Percentiles rank a stretch among this genome's conserved stretches.
These are phyloP conservation scores for Ceratobasidium sp. DNA, from an alignment of 1,284 basidiomycete genomes.

Conservation along the genomic window DNA sequence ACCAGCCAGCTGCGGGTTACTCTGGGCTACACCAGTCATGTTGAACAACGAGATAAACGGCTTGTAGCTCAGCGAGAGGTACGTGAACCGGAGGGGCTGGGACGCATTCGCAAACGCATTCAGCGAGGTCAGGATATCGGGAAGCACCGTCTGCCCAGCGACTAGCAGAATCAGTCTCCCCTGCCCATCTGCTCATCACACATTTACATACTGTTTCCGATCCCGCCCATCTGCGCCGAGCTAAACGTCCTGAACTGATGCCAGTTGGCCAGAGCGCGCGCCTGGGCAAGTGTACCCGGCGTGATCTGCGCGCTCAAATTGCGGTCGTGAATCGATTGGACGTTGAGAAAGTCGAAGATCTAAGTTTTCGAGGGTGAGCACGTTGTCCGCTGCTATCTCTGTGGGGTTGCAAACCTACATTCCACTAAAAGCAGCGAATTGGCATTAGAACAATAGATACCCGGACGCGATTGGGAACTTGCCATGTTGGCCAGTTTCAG, in stretches of 20 bases:
- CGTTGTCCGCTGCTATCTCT: slow-evolving; percentile 6
- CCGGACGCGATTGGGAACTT: slow-evolving; percentile 52
- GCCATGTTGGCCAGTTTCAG: slow-evolving; percentile 76
- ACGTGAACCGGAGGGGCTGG: slow-evolving; percentile 78
- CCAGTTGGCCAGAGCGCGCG: slow-evolving; percentile 75
- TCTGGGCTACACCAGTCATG: slow-evolving; percentile 66
- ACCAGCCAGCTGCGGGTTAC: slow-evolving; percentile 57
- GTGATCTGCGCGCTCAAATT: slow-evolving; percentile 78
- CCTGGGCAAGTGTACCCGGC: slow-evolving; percentile 73
- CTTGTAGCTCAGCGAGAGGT: slow-evolving; percentile 83
- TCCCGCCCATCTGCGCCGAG: slow-evolving; percentile 66
- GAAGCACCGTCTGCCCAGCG: slow-evolving; percentile 79
- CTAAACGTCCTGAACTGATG: slow-evolving; percentile 84
- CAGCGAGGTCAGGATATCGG: slow-evolving; percentile 74
- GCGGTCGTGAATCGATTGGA: slow-evolving; percentile 80
- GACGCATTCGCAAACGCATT: slow-evolving; percentile 80
- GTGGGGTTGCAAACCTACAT: slow-evolving; percentile 24
- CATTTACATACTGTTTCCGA: slow-evolving; percentile 74
- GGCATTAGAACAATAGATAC: slow-evolving; percentile 10
- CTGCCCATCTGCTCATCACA: slow-evolving; percentile 8
- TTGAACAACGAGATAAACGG: slow-evolving; percentile 89
- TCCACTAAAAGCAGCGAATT: not conserved
- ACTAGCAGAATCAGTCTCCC: slow-evolving; percentile 59
- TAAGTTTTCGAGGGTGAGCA: slow-evolving; percentile 51
- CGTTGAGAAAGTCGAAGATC: slow-evolving; percentile 81